A percentile compares a stretch with the other conserved stretches of the same genome.
phyloP scores from a whole-genome alignment of 108 stramenopile species.

The Skeletonema marinoi region DNA sequence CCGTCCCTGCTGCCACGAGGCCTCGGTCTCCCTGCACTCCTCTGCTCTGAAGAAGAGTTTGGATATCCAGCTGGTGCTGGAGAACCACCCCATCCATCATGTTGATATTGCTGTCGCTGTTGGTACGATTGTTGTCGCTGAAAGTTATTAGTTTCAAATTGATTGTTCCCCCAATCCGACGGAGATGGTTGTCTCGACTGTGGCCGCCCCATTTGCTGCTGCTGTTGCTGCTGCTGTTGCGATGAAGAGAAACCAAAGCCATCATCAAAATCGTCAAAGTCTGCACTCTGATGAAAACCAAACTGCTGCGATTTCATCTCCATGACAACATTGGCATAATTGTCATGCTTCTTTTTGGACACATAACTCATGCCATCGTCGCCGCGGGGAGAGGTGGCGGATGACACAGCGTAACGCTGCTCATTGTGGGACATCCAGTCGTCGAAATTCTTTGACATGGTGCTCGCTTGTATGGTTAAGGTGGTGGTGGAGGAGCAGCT shows the following conservation, averaged over 20 bases:
- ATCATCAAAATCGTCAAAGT: background rate
- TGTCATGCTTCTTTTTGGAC: slow-evolving; percentile 36
- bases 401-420: background rate
- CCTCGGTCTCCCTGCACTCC: background rate
- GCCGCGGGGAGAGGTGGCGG: slow-evolving; percentile 24
- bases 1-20: background rate
- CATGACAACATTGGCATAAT: slow-evolving; percentile 45
- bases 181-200: background rate
- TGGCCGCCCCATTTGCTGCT: background rate
- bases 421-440: background rate
- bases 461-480: background rate
- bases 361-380: slow-evolving; percentile 43
- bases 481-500: background rate
- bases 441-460: background rate
- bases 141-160: background rate
- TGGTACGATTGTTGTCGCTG: slow-evolving; percentile 3
- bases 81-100: background rate
- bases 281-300: background rate
- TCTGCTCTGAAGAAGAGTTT: background rate
- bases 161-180: background rate
- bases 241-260: background rate
- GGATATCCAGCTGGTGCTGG: background rate
- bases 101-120: background rate
- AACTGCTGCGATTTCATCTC: slow-evolving; percentile 46
- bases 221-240: background rate